Evolutionary conservation across 352 stramenopile species (phyloP).

Genomic region (Phytophthora sp.): DNA sequence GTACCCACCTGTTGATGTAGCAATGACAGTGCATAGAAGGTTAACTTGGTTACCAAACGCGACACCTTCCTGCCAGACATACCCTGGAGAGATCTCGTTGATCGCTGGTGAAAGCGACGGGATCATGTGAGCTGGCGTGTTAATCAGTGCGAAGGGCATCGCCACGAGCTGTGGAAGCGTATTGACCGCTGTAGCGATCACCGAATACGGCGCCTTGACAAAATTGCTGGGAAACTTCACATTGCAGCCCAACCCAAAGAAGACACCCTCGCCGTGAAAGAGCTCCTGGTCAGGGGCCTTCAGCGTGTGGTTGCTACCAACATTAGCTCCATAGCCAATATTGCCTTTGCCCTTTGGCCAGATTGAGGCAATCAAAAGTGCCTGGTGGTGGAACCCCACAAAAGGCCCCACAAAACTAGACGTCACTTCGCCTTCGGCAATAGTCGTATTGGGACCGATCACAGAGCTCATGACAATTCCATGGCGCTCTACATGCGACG

Average conservation of each 20-base stretch:
- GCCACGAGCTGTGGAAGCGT: conserved; percentile 88
- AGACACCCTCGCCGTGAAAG: conserved; percentile 93
- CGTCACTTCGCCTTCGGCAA: conserved; percentile 92
- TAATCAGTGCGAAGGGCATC: conserved; percentile 86
- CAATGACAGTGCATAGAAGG: background rate
- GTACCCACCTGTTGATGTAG: conserved; percentile 92
- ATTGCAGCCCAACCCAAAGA: conserved; percentile 94
- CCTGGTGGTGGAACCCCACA: conserved; percentile 95
- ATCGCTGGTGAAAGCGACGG: conserved; percentile 77
- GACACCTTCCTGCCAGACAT: conserved; percentile 11
- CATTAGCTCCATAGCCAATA: conserved; percentile 94
- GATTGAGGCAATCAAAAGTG: conserved; percentile 91
- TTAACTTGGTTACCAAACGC: background rate
- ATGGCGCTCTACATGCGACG: conserved; percentile 78
- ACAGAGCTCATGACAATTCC: conserved; percentile 88
- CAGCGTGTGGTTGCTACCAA: conserved; percentile 97
- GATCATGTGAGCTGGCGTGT: conserved; percentile 78
- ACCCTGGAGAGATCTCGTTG: conserved; percentile 85
- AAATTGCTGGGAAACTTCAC: conserved; percentile 97
- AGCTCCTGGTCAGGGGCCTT: conserved; percentile 91
- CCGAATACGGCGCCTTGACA: conserved; percentile 90
- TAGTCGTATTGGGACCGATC: conserved; percentile 83
- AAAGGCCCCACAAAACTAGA: conserved; percentile 93
- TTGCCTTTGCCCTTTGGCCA: conserved; percentile 95
- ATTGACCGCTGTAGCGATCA: conserved; percentile 93